phyloP scores from a whole-genome alignment of 306 rosid genomes.

The Styphnolobium japonicum region DNA sequence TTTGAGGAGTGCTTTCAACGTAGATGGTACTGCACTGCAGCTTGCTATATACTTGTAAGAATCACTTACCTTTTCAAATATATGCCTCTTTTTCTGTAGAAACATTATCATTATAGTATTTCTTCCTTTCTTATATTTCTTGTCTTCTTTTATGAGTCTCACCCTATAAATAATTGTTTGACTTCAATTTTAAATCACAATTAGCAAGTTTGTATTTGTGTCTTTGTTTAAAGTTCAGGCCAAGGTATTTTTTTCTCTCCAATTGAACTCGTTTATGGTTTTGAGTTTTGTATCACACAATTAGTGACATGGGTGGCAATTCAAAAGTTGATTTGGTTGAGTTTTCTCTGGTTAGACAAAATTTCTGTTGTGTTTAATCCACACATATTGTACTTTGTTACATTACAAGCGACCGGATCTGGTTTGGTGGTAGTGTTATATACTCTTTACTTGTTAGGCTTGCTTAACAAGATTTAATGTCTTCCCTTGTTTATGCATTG shows the following conservation, averaged over 20 bases:
- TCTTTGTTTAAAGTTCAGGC: neutral
- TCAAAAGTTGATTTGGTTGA: neutral
- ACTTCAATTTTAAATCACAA: neutral
- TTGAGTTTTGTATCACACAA: neutral
- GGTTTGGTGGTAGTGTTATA: neutral
- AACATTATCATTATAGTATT: slow-evolving; percentile 7
- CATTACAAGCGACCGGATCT: too few relatives aligned
- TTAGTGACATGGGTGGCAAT: neutral
- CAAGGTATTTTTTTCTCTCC: neutral
- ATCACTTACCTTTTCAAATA: slow-evolving; percentile 15
- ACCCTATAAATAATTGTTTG: neutral
- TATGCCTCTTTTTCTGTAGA: neutral
- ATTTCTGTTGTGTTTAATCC: neutral
- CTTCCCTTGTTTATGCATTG: slow-evolving; percentile 6
- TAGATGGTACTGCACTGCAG: slow-evolving; percentile 98
- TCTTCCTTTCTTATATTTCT: neutral
- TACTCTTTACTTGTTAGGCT: neutral
- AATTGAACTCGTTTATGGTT: neutral
- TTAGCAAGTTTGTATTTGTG: neutral
- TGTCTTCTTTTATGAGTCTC: neutral
- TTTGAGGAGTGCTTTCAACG: slow-evolving; percentile 99
- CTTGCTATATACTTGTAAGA: slow-evolving; percentile 96
- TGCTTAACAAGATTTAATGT: neutral
- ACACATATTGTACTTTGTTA: neutral
- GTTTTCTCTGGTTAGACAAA: neutral